A percentile compares a stretch with the other conserved stretches of the same genome.
phyloP scores from a whole-genome alignment of 305 asterid species.

The Salvia sclarea region DNA sequence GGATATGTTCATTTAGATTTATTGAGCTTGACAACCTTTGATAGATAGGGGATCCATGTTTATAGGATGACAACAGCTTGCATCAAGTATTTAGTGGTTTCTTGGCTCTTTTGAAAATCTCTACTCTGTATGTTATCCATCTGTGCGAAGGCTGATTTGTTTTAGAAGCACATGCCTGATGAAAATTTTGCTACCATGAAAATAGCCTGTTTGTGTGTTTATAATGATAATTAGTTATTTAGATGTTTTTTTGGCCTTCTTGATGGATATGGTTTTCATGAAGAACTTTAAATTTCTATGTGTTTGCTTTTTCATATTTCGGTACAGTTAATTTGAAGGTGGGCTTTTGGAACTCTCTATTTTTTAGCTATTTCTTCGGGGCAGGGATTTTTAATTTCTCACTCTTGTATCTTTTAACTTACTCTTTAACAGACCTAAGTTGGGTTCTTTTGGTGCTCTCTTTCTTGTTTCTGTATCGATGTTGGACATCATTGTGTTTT shows the following conservation, averaged over 20 bases:
- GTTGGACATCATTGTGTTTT: background rate
- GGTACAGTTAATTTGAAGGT: background rate
- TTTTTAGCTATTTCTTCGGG: background rate
- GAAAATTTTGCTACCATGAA: background rate
- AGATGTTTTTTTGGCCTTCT: background rate
- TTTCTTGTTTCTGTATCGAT: background rate
- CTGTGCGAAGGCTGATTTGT: background rate
- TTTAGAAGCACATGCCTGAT: background rate
- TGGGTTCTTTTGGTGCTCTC: background rate
- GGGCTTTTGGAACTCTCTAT: background rate
- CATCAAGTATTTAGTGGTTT: background rate
- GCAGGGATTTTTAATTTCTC: background rate
- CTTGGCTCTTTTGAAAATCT: background rate
- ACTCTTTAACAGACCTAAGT: background rate
- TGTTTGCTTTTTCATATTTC: background rate
- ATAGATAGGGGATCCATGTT: background rate
- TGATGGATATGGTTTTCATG: background rate
- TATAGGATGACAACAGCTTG: background rate
- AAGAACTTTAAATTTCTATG: background rate
- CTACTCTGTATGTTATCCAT: background rate
- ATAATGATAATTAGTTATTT: background rate
- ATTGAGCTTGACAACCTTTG: background rate
- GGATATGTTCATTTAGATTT: background rate
- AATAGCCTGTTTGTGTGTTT: background rate
- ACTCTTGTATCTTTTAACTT: background rate